These are phyloP conservation scores for Biscutella laevigata DNA, from an alignment of 441 rosid genomes.

Conservation along the genomic window DNA sequence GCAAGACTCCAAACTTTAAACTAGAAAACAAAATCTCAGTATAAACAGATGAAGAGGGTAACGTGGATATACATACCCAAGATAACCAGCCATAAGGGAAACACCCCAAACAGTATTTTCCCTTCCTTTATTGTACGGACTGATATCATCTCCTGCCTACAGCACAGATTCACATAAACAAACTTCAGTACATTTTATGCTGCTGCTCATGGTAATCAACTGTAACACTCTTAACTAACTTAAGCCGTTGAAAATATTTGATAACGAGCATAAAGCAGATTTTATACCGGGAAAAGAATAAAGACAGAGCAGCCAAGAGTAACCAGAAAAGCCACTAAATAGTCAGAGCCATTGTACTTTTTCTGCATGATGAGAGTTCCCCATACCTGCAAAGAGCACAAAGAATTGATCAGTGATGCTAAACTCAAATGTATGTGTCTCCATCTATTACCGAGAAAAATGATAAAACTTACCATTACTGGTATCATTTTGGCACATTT, in stretches of 20 bases:
- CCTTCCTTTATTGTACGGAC: conserved; percentile 78
- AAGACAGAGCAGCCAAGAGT: conserved; percentile 81
- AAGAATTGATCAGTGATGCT: neutral
- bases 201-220: neutral
- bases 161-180: conserved; percentile 18
- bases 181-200: neutral
- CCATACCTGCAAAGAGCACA: conserved; percentile 52
- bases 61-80: conserved; percentile 46
- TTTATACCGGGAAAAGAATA: conserved; percentile 76
- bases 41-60: neutral
- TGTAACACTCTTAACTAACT: neutral
- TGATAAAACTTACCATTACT: conserved; percentile 61
- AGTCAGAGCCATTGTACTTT: conserved; percentile 69
- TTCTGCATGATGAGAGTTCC: conserved; percentile 85
- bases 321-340: conserved; percentile 69
- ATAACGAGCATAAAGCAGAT: conserved; percentile 10
- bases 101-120: conserved; percentile 95
- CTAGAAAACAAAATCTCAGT: neutral
- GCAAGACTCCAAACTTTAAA: neutral
- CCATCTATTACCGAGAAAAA: neutral
- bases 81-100: conserved; percentile 86
- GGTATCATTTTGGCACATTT: conserved; percentile 96
- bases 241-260: neutral
- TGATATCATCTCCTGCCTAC: conserved; percentile 70
- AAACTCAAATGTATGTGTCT: neutral